These are phyloP conservation scores for grape (Vitis vinifera) DNA, from an alignment of 164 flowering plant species.

Conservation along the genomic window ASM3070453v1 NC_081816.1:12584001-12584500, in stretches of 20 bases:
- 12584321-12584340: conserved; percentile 11
- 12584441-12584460: conserved; percentile 32
- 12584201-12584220: too few relatives aligned
- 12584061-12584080: too few relatives aligned
- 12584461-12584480: conserved; percentile 36
- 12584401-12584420: conserved; percentile 14
- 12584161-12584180: too few relatives aligned
- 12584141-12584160: too few relatives aligned
- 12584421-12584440: conserved; percentile 11
- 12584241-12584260: conserved; percentile 9
- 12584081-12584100: too few relatives aligned
- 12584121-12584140: too few relatives aligned
- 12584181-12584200: too few relatives aligned
- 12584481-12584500: conserved; percentile 36
- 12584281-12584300: conserved; percentile 42
- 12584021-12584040: too few relatives aligned
- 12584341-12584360: conserved; percentile 21
- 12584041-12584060: too few relatives aligned
- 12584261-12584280: conserved; percentile 46
- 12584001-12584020: too few relatives aligned
- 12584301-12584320: conserved; percentile 2
- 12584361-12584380: conserved; percentile 10
- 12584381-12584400: conserved; percentile 9
- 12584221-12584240: too few relatives aligned
- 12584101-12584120: too few relatives aligned